These are phyloP conservation scores for Xylaria sp. DNA, from an alignment of 2,329 filamentous ascomycete species.

Conservation along the genomic window DNA sequence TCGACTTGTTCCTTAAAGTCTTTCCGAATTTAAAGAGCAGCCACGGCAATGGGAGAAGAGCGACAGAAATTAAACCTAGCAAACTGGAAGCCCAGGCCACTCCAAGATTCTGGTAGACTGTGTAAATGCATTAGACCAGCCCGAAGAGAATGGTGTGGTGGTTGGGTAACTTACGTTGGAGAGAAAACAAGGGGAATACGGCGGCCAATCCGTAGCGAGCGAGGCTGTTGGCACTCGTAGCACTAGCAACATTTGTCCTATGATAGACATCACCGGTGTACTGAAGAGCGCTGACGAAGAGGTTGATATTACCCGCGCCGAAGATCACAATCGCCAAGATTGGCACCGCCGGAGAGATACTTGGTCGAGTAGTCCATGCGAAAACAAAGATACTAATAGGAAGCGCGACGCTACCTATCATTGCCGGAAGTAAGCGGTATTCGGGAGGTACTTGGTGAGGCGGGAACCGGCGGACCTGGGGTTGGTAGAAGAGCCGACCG, in stretches of 20 bases:
- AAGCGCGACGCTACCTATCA: conserved; percentile 61
- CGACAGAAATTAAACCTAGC: conserved; percentile 1
- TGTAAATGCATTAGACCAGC: neutral
- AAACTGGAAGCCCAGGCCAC: conserved; percentile 55
- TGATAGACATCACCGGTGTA: conserved; percentile 60
- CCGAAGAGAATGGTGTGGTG: fast-evolving
- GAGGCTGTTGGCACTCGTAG: conserved; percentile 64
- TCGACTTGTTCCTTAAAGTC: conserved; percentile 46
- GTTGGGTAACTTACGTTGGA: conserved; percentile 54
- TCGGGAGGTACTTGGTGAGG: conserved; percentile 51
- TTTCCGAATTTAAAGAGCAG: conserved; percentile 57
- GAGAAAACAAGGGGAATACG: conserved; percentile 65
- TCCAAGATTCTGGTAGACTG: conserved; percentile 52
- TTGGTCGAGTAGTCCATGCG: conserved; percentile 57
- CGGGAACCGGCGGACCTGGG: conserved; percentile 42
- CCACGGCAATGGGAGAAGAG: conserved; percentile 55
- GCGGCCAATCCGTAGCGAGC: conserved; percentile 60
- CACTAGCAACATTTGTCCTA: conserved; percentile 60
- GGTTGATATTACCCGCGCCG: conserved; percentile 63
- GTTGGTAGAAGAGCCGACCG: conserved; percentile 50
- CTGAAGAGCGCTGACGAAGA: conserved; percentile 55
- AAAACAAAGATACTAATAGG: conserved; percentile 65
- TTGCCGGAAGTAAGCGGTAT: conserved; percentile 62
- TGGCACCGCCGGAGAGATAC: conserved; percentile 56
- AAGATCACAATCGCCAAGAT: conserved; percentile 60